Evolutionary conservation across 2,329 filamentous ascomycete genomes (phyloP).

Genomic region (Didymella glomerata): DNA sequence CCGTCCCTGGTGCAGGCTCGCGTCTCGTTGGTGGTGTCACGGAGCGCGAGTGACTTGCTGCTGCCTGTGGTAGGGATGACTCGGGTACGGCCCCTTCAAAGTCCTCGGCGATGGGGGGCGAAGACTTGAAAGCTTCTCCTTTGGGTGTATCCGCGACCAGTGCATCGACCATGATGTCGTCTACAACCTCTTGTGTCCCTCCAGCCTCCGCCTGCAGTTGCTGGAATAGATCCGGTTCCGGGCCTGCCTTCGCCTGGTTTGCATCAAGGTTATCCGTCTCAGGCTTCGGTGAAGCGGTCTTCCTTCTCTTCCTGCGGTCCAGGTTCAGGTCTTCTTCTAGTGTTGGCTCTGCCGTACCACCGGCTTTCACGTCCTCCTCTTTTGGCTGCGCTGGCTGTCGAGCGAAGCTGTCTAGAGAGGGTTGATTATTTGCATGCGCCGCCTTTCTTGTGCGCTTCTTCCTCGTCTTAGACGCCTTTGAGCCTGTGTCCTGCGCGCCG

Average conservation of each 20-base stretch:
- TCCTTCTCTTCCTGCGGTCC: slow-evolving; percentile 50
- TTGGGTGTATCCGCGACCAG: slow-evolving; percentile 10
- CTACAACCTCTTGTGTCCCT: slow-evolving; percentile 14
- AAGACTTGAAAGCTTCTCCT: background rate
- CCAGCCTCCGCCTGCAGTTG: slow-evolving; percentile 42
- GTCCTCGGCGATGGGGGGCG: background rate
- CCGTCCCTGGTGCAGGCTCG: background rate
- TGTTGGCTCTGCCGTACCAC: slow-evolving; percentile 20
- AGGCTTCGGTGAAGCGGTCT: slow-evolving; percentile 44
- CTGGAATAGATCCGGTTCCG: slow-evolving; percentile 35
- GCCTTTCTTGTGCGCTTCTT: slow-evolving; percentile 40
- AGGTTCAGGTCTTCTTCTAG: slow-evolving; percentile 43
- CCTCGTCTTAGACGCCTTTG: slow-evolving; percentile 25
- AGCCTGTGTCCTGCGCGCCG: slow-evolving; percentile 28
- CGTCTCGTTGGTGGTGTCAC: slow-evolving; percentile 10
- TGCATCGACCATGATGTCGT: slow-evolving; percentile 9
- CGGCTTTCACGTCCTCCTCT: background rate
- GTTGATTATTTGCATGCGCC: slow-evolving; percentile 31
- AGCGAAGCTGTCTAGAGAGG: slow-evolving; percentile 42
- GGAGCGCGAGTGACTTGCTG: background rate
- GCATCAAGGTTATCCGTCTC: background rate
- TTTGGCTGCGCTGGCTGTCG: slow-evolving; percentile 17
- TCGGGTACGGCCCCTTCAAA: slow-evolving; percentile 3
- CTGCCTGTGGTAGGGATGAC: slow-evolving; percentile 11
- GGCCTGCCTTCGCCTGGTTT: slow-evolving; percentile 2